phyloP scores from a whole-genome alignment of 164 flowering plant genomes.

The Nelumbo lutea region DNA sequence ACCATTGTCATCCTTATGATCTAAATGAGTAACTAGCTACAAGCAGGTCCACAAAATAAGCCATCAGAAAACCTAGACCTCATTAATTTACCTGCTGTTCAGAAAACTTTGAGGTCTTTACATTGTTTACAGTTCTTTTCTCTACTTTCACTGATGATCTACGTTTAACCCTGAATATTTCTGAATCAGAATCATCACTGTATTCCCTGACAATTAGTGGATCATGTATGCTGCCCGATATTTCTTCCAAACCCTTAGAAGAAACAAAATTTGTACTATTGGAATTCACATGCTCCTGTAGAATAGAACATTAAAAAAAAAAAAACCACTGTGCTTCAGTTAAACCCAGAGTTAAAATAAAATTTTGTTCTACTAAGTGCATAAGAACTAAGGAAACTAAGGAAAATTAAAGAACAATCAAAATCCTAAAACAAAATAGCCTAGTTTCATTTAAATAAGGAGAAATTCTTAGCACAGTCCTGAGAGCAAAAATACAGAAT shows the following conservation, averaged over 20 bases:
- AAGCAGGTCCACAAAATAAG: not conserved
- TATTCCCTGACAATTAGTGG: conserved; percentile 19
- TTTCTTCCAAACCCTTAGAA: conserved; percentile 23
- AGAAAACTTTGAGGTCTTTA: conserved; percentile 21
- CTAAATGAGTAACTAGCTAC: not conserved
- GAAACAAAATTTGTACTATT: conserved; percentile 13
- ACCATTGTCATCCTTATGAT: not conserved
- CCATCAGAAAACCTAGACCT: not conserved
- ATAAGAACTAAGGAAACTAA: not conserved
- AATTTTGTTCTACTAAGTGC: not conserved
- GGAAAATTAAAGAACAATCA: too few species aligned
- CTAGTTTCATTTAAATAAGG: too few species aligned
- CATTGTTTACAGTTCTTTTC: conserved; percentile 26
- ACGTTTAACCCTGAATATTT: conserved; percentile 76
- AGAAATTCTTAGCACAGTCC: too few species aligned
- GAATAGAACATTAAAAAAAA: not conserved
- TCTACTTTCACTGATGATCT: conserved; percentile 45
- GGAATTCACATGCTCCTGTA: conserved; percentile 18
- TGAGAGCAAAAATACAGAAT: too few species aligned
- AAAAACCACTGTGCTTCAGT: not conserved
- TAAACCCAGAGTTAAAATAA: not conserved
- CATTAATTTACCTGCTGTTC: conserved; percentile 46
- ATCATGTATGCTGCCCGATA: conserved; percentile 18
- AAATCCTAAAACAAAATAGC: too few species aligned
- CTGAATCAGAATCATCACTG: conserved; percentile 71